Evolutionary conservation across 2,329 filamentous ascomycete species (phyloP).

Genomic region (Stachybotrys chlorohalonatus): DNA sequence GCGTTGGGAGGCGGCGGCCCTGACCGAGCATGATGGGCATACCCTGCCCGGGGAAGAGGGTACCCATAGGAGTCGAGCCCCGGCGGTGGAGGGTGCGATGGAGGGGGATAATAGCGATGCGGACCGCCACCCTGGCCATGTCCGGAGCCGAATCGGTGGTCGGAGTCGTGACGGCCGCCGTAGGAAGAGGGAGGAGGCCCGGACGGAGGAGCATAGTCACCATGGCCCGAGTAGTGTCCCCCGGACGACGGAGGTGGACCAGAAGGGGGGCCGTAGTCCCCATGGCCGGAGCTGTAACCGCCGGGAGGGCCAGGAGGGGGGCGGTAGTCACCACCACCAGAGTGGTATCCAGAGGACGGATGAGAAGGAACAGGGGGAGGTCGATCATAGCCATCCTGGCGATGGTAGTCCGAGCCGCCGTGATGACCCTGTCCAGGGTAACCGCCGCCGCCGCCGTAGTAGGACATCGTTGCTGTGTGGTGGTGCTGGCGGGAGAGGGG

Average conservation of each 20-base stretch:
- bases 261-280: slow-evolving; percentile 13
- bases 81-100: slow-evolving; percentile 29
- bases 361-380: background rate
- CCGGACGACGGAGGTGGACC: slow-evolving; percentile 8
- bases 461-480: background rate
- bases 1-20: slow-evolving; percentile 36
- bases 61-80: slow-evolving; percentile 39
- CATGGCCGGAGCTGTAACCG: slow-evolving; percentile 13
- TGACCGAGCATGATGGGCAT: slow-evolving; percentile 18
- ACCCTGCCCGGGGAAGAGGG: slow-evolving; percentile 20
- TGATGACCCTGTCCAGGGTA: slow-evolving; percentile 4
- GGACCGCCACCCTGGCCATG: slow-evolving; percentile 6
- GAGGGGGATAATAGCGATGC: slow-evolving; percentile 14
- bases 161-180: slow-evolving; percentile 12
- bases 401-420: background rate
- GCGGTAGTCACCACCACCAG: slow-evolving; percentile 7
- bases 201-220: slow-evolving; percentile 13
- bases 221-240: background rate
- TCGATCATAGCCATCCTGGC: background rate
- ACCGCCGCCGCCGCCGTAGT: slow-evolving; percentile 5
- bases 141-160: slow-evolving; percentile 6
- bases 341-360: background rate
- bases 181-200: slow-evolving; percentile 16
- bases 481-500: background rate
- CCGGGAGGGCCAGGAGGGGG: slow-evolving; percentile 2